Evolutionary conservation across 257 asterid species (phyloP).

Genomic region (Scutellaria baicalensis): DNA sequence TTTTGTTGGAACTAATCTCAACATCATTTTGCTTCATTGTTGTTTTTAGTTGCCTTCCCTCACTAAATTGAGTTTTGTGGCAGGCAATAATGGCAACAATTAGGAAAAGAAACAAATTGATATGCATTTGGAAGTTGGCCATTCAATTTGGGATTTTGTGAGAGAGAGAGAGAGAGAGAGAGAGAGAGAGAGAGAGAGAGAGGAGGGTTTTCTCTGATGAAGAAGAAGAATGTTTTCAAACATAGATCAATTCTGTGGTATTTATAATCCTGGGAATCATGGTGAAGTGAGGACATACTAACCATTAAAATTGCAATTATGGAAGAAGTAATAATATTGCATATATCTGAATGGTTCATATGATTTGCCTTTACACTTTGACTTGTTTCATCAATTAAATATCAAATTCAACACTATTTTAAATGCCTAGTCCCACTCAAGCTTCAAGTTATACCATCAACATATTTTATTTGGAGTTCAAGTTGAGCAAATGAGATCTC

Average conservation of each 20-base stretch:
- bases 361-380: background rate
- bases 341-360: slow-evolving; percentile 5
- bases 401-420: too few relatives aligned
- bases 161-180: background rate
- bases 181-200: background rate
- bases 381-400: background rate
- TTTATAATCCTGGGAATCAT: slow-evolving; percentile 19
- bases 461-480: too few relatives aligned
- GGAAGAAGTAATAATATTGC: background rate
- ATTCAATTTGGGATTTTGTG: background rate
- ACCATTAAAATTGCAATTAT: slow-evolving; percentile 11
- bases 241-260: slow-evolving; percentile 5
- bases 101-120: slow-evolving; percentile 17
- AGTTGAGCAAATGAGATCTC: too few relatives aligned
- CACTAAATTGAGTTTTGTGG: slow-evolving; percentile 16
- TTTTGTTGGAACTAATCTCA: background rate
- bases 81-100: slow-evolving; percentile 17
- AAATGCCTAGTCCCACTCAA: too few relatives aligned
- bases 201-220: background rate
- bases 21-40: background rate
- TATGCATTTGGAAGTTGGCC: slow-evolving; percentile 20
- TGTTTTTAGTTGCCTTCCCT: slow-evolving; percentile 35
- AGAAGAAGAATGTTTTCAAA: slow-evolving; percentile 9
- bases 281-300: background rate
- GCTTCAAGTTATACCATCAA: too few relatives aligned